phyloP scores from a whole-genome alignment of 805 yeast species.

The Tetrapisispora taiwanensis region DNA sequence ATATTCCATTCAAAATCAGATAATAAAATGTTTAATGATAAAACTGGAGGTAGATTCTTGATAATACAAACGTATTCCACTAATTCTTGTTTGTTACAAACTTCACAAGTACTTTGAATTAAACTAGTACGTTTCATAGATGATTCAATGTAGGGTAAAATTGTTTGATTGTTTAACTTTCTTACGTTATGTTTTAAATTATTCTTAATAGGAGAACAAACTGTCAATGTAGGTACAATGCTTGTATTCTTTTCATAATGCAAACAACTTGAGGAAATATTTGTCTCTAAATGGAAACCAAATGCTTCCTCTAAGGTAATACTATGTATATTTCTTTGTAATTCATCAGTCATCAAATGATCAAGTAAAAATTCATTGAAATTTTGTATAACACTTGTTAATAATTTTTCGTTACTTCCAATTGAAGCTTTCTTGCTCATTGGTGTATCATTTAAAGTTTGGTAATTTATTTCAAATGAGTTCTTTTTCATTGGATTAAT shows the following conservation, averaged over 20 bases:
- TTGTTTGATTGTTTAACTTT: conserved; percentile 29
- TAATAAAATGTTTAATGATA: conserved; percentile 52
- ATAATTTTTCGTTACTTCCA: background rate
- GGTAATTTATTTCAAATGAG: background rate
- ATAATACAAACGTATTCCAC: conserved; percentile 46
- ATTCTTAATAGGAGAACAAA: conserved; percentile 22
- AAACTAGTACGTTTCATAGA: conserved; percentile 45
- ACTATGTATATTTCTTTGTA: conserved; percentile 14
- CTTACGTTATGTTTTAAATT: conserved; percentile 23
- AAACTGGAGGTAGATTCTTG: conserved; percentile 50
- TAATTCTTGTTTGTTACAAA: conserved; percentile 41
- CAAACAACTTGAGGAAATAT: conserved; percentile 17
- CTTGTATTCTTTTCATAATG: conserved; percentile 14
- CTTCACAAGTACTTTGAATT: conserved; percentile 43
- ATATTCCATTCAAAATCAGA: conserved; percentile 44
- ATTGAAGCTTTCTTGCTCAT: background rate
- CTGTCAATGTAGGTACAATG: conserved; percentile 18
- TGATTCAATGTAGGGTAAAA: conserved; percentile 51
- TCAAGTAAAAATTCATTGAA: conserved; percentile 21
- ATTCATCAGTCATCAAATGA: conserved; percentile 22
- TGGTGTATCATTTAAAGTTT: background rate
- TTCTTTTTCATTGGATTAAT: background rate
- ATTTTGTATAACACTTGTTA: conserved; percentile 15
- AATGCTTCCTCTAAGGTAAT: conserved; percentile 24
- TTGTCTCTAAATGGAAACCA: conserved; percentile 22